Evolutionary conservation across 106 monocot species (phyloP).

Genomic region (Dendrobium huoshanense): DNA sequence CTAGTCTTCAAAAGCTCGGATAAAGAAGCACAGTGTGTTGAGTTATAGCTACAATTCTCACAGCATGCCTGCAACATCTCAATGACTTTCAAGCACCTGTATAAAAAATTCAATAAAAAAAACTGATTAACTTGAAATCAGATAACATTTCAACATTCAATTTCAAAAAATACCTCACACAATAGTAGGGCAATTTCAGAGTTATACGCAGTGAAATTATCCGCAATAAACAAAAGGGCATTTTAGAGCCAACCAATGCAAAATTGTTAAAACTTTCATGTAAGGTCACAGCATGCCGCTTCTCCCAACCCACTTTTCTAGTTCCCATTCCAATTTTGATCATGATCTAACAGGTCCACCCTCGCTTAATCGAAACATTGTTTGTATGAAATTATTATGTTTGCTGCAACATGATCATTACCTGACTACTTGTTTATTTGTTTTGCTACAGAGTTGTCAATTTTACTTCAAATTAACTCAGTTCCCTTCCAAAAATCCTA

Average conservation of each 20-base stretch:
- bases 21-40: slow-evolving; percentile 87
- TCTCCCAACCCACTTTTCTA: neutral
- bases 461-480: too few species aligned
- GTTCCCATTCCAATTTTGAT: neutral
- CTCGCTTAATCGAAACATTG: neutral
- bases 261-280: neutral
- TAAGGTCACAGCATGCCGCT: neutral
- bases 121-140: slow-evolving; percentile 1
- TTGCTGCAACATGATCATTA: too few species aligned
- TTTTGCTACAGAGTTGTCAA: too few species aligned
- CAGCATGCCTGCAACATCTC: slow-evolving; percentile 76
- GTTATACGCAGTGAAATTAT: neutral
- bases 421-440: too few species aligned
- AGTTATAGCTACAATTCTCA: slow-evolving; percentile 76
- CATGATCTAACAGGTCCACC: too few species aligned
- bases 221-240: neutral
- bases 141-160: neutral
- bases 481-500: too few species aligned
- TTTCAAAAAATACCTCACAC: neutral
- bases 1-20: slow-evolving; percentile 50
- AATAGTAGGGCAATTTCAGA: neutral
- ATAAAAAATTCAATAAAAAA: slow-evolving; percentile 7
- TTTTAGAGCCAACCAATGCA: neutral
- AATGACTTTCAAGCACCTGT: slow-evolving; percentile 78
- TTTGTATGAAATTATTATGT: neutral